Base-by-base conservation (phyloP, 1,284 basidiomycete genomes). In the Ustilago cynodontis region DNA sequence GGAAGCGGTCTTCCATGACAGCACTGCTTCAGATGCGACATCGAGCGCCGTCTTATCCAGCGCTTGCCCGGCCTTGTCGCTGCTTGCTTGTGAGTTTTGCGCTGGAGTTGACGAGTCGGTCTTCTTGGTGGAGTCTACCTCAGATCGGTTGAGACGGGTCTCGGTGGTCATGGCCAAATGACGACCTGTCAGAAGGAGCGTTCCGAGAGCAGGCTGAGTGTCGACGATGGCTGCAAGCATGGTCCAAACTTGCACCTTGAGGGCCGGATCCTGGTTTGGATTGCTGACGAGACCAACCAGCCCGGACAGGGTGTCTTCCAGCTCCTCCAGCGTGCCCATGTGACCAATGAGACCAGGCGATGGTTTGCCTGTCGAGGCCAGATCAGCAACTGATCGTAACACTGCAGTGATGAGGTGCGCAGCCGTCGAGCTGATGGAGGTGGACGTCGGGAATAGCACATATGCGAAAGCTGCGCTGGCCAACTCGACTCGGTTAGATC, bases 161-260 rank as follows among this genome's bases (percentile, higher is more conserved):
- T 73, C 78, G 41, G 65, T 62, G 11, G 64, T 49, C 65, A 68
- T 70, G 51, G 89, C 37, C 88, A 87, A 63, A 89, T 90, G 86
- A 90, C 90, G 89, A 2, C 91, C 94, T 0, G 90, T 91, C 58
- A 94, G 90, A 65, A 96, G 92, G 18, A 97, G 88, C 50, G 90
- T 90, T 0, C 93, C 93, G 6, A 97, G 88, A 0, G 94, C 94
- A 1, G 95, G 94, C 82, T 96, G 94, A 63, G 91, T 92, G 72
- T 93, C 91, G 22, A 95, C 91, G 3, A 94, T 91, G 14, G 93
- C 89, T 0, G 92, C 89, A 28, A 96, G 90, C 79, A 97, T 92
- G 66, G 89, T 90, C 94, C 95, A 97, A 1, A 93, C 90, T 0
- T 90, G 89, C 65, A 90, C 90, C 22, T 94, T 88, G 6, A 94